Base-by-base conservation (phyloP, 2,329 filamentous ascomycete genomes). In the Cladosporium austrohemisphaericum region DNA sequence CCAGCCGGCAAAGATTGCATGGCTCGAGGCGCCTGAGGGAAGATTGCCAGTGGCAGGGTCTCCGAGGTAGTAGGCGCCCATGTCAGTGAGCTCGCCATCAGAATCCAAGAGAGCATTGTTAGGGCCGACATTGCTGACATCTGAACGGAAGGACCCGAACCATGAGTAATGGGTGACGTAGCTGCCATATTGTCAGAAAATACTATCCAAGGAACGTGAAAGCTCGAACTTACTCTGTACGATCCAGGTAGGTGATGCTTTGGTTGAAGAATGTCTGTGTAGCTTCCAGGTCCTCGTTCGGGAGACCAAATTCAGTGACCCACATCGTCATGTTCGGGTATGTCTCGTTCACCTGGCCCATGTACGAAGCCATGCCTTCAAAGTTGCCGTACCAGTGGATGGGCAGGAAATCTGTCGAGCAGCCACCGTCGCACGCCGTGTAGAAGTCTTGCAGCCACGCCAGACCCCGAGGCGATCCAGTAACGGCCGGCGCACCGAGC, bases 21-120 rank as follows among this genome's bases (percentile, higher is more conserved):
- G 32, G 29, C 25, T 57, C 60, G 36, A 56, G 56, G 32, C 65
- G 62, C 50, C 65, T 58, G 47, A 50, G 13, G 69, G 68, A 25
- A 66, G 52, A 43, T 67, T 66, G 10, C 67, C 66, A 10, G 66
- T 69, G 7, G 64, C 65, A 22, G 54, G 31, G 45, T 75, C 61
- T 54, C 88, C 81, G n/a, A 93, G 66, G 65, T 92, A 93, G 83
- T 84, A 86, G 2, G 78, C 76, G 0, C 88, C 88, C 55, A 92
- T 85, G 57, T 88, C 81, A 1, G 87, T 91, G 54, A 93, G 70
- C 52, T 80, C 61, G 33, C 88, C 88, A 13, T 79, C 73, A 33
- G 79, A 71, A 60, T 81, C 84, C 38, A 92, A 73, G 73, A 93
- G 85, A 1, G 82, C 79, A 1, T 77, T 81, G 53, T 90, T 88